Evolutionary conservation across 2,329 filamentous ascomycete genomes (phyloP), one percentile per base, ranked within the genome.

Genomic region (Lachnellula willkommii): DNA sequence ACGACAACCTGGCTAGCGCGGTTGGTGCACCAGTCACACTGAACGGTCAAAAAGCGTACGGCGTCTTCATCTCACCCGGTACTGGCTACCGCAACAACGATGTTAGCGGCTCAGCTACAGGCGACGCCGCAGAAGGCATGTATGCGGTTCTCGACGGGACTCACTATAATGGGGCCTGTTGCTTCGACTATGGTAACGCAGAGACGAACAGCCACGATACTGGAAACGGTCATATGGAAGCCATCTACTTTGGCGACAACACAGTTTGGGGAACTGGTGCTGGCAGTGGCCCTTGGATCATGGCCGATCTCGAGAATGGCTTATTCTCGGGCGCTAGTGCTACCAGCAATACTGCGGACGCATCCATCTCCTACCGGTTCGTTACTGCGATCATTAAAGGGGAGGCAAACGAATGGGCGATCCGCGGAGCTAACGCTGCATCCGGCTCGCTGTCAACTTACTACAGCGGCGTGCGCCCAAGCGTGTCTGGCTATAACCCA

Each of bases 271-370:
- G 83, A 17, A 69, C 68, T 7, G 84, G 84, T 8, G 54, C 79
- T 4, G 83, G 83, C 46, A 75, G 62, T 45, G 83, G 84, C 0
- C 84, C 84, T 0, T 87, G 84, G 84, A 67, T 87, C 62, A 86
- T 87, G 82, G 84, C 83, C 0, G 84, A 88, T 69, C 76, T 88
- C 0, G 84, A 88, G 66, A 85, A 87, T 59, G 81, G 81, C 3
- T 71, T 88, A 2, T 87, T 86, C 71, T 83, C 83, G 0, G 83
- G 83, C 14, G 9, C 52, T 1, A 75, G 67, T 56, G 26, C 74
- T 2, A 66, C 64, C 1, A 68, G 77, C 52, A 85, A 86, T 65
- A 49, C 75, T 1, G 75, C 55, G 1, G 75, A 84, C 61, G 80
- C 80, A 6, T 75, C 79, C 0, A 72, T 85, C 55, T 72, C 73